Evolutionary conservation across 2,329 filamentous ascomycete genomes (phyloP), one percentile per base, ranked within the genome.

Genomic region (Fusarium nodosum): DNA sequence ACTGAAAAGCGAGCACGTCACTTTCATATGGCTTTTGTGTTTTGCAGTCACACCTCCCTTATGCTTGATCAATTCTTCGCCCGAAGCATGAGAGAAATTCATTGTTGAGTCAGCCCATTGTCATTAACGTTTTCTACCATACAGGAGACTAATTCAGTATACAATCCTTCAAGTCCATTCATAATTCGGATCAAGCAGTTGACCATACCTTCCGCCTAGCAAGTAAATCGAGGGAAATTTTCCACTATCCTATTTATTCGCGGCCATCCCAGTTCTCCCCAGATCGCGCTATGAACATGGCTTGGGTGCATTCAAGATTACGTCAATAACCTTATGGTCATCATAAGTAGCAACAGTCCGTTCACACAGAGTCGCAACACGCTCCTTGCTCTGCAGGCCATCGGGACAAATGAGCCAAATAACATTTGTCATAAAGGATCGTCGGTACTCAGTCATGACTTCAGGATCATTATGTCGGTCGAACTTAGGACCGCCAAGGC

Each of bases 291-390:
- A 65, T 10, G 16, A 16, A 5, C 2, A 4, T 13, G 48, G 55
- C 41, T 63, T 66, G 3, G 52, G 48, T 16, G 65, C 64, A 13
- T 34, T n/a, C 2, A 72, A n/a, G 10, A 72, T 68, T 9, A 66
- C 52, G 18, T 81, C 78, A 61, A 82, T 74, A 8, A 79, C 76
- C 63, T 77, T 76, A 56, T 82, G 80, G 45, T 81, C 79, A n/a
- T 77, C 60, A 56, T 73, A 79, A 4, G 77, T 70, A 6, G 79
- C 77, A 24, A 80, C 73, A 3, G 78, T 75, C n/a, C 79, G 74
- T 58, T 78, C 77, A 28, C 76, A 77, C 55, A 81, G 56, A 1
- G 66, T 67, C 4, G 66, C 72, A 5, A 81, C 73, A 3, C 79
- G 75, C 64, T 82, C 78, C 60, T 78, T 78, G 8, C 69, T 74